Evolutionary conservation across 2,329 filamentous ascomycete genomes (phyloP).

Genomic region (Ascochyta clinopodiicola): DNA sequence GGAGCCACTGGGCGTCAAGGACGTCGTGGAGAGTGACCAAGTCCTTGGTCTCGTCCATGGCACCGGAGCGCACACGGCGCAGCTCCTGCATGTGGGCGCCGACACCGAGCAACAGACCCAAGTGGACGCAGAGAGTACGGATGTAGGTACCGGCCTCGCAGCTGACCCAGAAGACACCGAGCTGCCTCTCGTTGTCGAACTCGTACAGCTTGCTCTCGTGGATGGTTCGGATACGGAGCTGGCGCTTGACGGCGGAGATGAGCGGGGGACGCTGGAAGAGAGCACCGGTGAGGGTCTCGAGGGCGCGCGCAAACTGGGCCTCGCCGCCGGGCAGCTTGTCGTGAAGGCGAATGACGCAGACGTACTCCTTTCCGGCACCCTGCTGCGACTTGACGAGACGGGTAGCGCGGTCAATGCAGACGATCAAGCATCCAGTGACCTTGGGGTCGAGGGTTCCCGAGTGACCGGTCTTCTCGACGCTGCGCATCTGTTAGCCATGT

Average conservation of each 20-base stretch:
- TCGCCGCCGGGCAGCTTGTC: constrained; percentile 94
- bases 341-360: constrained; percentile 92
- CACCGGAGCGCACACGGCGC: constrained; percentile 88
- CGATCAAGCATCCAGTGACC: constrained; percentile 93
- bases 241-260: constrained; percentile 98
- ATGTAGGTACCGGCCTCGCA: constrained; percentile 99
- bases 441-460: constrained; percentile 98
- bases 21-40: constrained; percentile 96
- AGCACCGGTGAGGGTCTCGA: constrained; percentile 95
- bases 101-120: constrained; percentile 78
- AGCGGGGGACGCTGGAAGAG: constrained; percentile 96
- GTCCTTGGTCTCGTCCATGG: constrained; percentile 88
- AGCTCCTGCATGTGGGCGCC: constrained; percentile 99
- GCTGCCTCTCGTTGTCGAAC: constrained; percentile 97
- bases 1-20: constrained; percentile 92
- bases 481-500: constrained; percentile 44
- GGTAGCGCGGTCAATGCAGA: constrained; percentile 95
- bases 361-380: constrained; percentile 98
- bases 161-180: constrained; percentile 99
- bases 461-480: constrained; percentile 96
- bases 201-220: constrained; percentile 94
- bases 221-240: constrained; percentile 97
- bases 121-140: constrained; percentile 94
- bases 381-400: constrained; percentile 98
- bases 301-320: constrained; percentile 87